These are phyloP conservation scores for Mychonastes homosphaera DNA, from an alignment of 139 green algal genomes.

Conservation along the genomic window DNA sequence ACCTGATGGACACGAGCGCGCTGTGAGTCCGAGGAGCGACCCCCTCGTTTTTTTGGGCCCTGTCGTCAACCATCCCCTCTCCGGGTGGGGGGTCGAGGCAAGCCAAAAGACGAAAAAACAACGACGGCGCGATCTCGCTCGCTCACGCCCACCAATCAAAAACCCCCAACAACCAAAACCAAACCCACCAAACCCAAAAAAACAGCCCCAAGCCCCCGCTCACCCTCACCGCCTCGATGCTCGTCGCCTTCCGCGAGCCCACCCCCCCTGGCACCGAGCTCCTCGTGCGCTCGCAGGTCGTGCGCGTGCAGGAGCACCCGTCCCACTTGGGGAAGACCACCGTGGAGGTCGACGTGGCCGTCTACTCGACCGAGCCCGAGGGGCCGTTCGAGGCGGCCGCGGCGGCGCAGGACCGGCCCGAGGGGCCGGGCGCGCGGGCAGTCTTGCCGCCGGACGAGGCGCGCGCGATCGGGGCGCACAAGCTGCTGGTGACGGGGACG, in stretches of 20 bases:
- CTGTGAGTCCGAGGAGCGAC: too few relatives aligned
- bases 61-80: too few relatives aligned
- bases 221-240: slow-evolving; percentile 63
- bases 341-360: slow-evolving; percentile 23
- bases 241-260: slow-evolving; percentile 56
- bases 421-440: neutral
- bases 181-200: too few relatives aligned
- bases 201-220: slow-evolving; percentile 65
- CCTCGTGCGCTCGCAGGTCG: slow-evolving; percentile 47
- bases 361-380: slow-evolving; percentile 5
- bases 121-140: too few relatives aligned
- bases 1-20: slow-evolving; percentile 64
- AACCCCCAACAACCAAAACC: too few relatives aligned
- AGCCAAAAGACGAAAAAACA: too few relatives aligned
- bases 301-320: slow-evolving; percentile 1
- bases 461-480: neutral
- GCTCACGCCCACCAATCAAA: too few relatives aligned
- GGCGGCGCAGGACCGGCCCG: neutral
- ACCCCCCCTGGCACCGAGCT: slow-evolving; percentile 48
- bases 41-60: too few relatives aligned
- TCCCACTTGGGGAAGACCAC: neutral
- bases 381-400: too few relatives aligned
- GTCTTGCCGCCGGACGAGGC: neutral
- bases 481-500: slow-evolving; percentile 11
- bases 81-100: too few relatives aligned